Base-by-base conservation (phyloP, 2,329 filamentous ascomycete species). In the Scedosporium apiospermum region DNA sequence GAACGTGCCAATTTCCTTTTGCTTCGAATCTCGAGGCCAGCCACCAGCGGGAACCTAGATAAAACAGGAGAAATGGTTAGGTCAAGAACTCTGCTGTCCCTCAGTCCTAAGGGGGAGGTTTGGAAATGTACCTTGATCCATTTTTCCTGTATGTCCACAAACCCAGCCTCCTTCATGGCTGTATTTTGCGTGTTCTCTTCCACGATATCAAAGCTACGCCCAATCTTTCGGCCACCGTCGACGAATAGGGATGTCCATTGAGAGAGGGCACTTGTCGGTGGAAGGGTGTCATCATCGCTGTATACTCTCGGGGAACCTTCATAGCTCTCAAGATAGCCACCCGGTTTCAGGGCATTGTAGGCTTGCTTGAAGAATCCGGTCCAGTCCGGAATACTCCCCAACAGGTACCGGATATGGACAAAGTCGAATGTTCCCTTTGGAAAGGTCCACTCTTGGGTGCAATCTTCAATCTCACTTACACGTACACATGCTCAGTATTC, bases 401-500 rank as follows among this genome's bases (percentile, higher is more conserved):
- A 73, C 64, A 87, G 74, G 68, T 83, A 78, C 42, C 82, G 80
- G 14, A 82, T 81, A 70, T 87, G 85, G 64, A 88, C 81, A 67
- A 81, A 85, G 71, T 88, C 84, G 68, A 86, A 83, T 57, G 77
- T 75, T 55, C 80, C 70, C 0, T 75, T 71, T 6, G 77, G 74
- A 59, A 75, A 83, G 71, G 74, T 85, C 76, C 77, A 79, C 1
- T 73, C 72, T n/a, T 67, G 75, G 66, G 81, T 80, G 42, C 82
- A 80, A 67, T 87, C 83, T 68, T 87, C 86, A 53, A 88, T 80
- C 63, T 86, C 34, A 44, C 68, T 64, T 63, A 21, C 23, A 21
- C 3, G 4, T 12, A 27, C n/a, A 4, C 49, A 53, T 6, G 14
- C 14, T 46, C 49, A 53, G 16, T 53, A n/a, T 4, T 12, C 4